Evolutionary conservation across 805 yeast species (phyloP), one percentile per base, ranked within the genome.

Genomic region (Saccharomycopsis selenospora): DNA sequence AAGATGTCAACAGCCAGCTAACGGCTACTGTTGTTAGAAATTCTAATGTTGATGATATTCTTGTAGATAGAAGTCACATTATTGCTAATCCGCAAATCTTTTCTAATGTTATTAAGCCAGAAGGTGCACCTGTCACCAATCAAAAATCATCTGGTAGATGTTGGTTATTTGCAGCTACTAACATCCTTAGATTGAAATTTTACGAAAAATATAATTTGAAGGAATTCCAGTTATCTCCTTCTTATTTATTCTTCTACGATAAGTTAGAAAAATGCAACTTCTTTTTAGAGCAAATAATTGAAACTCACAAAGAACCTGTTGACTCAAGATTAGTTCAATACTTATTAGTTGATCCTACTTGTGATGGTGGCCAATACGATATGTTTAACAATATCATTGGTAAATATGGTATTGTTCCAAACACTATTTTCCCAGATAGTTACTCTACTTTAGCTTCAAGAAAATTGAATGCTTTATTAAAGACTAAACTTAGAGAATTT

Each of bases 361-460:
- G 74, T 50, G 95, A 87, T 61, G 95, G 96, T 56, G 95, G 96
- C 45, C 95, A 87, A 65, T 86, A 83, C 72, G 82, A 83, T 55
- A 83, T 87, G 93, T 76, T 85, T 62, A 71, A 81, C 46, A 85
- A 86, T 64, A 63, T 87, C 48, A 75, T 86, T 43, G 79, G 79
- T 53, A 87, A 87, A 64, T 87, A 87, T 58, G 95, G 95, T 24
- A 61, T 84, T 45, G 85, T 87, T 47, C 96, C 96, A 33, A 72
- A 80, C 60, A 77, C 75, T 54, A 63, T 77, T 14, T 87, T 75
- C 66, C 90, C 90, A 7, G 95, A 87, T 61, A 70, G 78, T 47
- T 69, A 79, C 25, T 69, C 66, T 45, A 75, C 78, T 38, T 74
- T 85, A 2, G 64, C 66, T 13, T 74, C 82, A 2, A 47, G 58